Evolutionary conservation across 2,329 filamentous ascomycete species (phyloP).

Genomic region (Pezicula radicicola): DNA sequence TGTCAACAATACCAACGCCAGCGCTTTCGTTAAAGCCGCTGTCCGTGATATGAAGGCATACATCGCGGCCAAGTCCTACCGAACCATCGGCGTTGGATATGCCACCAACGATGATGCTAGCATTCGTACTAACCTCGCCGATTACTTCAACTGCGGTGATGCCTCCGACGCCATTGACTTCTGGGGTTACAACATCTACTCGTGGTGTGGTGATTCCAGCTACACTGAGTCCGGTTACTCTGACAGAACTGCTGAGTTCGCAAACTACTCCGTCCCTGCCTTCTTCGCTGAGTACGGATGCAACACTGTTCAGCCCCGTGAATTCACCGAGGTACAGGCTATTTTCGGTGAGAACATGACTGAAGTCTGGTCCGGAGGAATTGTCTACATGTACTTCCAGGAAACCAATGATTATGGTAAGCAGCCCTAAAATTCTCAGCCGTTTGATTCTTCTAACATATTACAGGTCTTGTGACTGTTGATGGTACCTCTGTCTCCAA

Average conservation of each 20-base stretch:
- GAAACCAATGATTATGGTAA: conserved; percentile 84
- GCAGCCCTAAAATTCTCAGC: conserved; percentile 16
- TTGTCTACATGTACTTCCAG: conserved; percentile 98
- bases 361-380: conserved; percentile 86
- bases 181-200: conserved; percentile 99
- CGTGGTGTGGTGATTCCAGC: conserved; percentile 88
- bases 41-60: conserved; percentile 95
- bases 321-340: conserved; percentile 80
- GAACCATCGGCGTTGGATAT: conserved; percentile 85
- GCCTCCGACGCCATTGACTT: conserved; percentile 75
- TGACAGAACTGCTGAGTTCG: conserved; percentile 81
- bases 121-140: conserved; percentile 77
- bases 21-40: conserved; percentile 95
- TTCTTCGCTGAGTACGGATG: conserved; percentile 99
- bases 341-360: conserved; percentile 83
- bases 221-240: conserved; percentile 77
- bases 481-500: conserved; percentile 58
- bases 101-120: conserved; percentile 89
- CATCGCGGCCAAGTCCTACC: conserved; percentile 77
- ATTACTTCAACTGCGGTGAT: conserved; percentile 92
- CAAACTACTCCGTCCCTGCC: conserved; percentile 84
- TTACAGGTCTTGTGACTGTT: conserved; percentile 63
- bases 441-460: conserved; percentile 19
- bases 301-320: conserved; percentile 68
- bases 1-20: conserved; percentile 82